Base-by-base conservation (phyloP, 441 rosid genomes). In the Omphalea diandra region DNA sequence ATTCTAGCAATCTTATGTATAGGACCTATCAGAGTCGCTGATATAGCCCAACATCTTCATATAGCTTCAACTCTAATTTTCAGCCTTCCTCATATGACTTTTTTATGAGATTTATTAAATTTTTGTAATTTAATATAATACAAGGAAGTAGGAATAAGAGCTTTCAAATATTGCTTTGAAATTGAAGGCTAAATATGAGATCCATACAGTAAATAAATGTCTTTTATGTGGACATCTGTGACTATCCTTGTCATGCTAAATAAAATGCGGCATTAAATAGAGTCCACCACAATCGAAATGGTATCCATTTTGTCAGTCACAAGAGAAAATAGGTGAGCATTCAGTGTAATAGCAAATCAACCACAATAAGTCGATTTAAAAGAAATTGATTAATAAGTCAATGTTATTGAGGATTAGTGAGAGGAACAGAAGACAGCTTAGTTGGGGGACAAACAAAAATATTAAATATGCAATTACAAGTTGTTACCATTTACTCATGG, bases 401-500 rank as follows among this genome's bases (percentile, higher is more conserved):
- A 64, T 63, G 32, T 50, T 69, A 49, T 43, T 65, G 10, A 41
- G 43, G n/a, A 24, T 36, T 69, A 66, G 14, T 0, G 44, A 71
- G 66, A 43, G n/a, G 36, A 18, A 46, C 35, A 41, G 38, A 35
- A 44, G 33, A 47, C 33, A 67, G 18, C 61, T 67, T 52, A 24
- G 22, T 33, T 26, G 40, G 75, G 36, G n/a, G n/a, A n/a, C n/a
- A n/a, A n/a, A n/a, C n/a, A n/a, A n/a, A n/a, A n/a, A n/a, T n/a
- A 26, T 69, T 27, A 65, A 44, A 18, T n/a, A 26, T 43, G 46
- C 22, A 43, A 27, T 20, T 15, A 11, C 35, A 59, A 40, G 18
- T 31, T 57, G 56, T 38, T n/a, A 62, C 54, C 53, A 2, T 7
- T 47, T 83, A 95, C 99, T 98, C 90, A 93, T 68, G 90, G 84